phyloP scores from a whole-genome alignment of 768 basidiomycete genomes.

The Boletus reticulatus region DNA sequence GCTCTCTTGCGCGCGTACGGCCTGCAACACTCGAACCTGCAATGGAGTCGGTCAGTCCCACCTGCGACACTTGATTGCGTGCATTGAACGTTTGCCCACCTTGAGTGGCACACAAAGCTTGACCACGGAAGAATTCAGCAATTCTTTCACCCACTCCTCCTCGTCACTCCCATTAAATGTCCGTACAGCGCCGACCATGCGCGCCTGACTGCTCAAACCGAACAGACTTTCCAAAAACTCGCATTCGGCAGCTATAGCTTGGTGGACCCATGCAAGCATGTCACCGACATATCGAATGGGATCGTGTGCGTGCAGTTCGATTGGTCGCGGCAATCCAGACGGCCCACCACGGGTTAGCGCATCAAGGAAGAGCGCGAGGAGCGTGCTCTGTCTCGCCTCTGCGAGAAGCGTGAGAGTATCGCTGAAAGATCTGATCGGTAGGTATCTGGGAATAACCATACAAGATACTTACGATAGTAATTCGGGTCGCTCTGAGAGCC shows the following conservation, averaged over 20 bases:
- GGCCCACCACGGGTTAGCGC: constrained; percentile 89
- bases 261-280: constrained; percentile 99
- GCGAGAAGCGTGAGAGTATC: constrained; percentile 78
- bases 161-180: constrained; percentile 56
- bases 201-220: constrained; percentile 45
- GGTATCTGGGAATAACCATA: not conserved
- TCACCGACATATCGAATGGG: constrained; percentile 95
- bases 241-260: constrained; percentile 90
- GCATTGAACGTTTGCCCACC: constrained; percentile 39
- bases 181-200: constrained; percentile 78
- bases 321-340: constrained; percentile 83
- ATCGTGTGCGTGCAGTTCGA: constrained; percentile 97
- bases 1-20: constrained; percentile 90
- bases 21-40: constrained; percentile 89
- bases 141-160: constrained; percentile 74
- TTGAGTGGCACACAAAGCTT: constrained; percentile 88
- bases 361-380: constrained; percentile 79
- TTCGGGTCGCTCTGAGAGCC: constrained; percentile 77
- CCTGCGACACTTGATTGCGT: not conserved
- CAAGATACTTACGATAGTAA: constrained; percentile 44
- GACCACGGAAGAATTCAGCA: constrained; percentile 80
- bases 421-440: constrained; percentile 31
- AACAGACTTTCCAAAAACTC: constrained; percentile 93
- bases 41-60: not conserved
- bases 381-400: constrained; percentile 75